Conservation (phyloP, 345 rosid species). For the Acer negundo region DNA sequence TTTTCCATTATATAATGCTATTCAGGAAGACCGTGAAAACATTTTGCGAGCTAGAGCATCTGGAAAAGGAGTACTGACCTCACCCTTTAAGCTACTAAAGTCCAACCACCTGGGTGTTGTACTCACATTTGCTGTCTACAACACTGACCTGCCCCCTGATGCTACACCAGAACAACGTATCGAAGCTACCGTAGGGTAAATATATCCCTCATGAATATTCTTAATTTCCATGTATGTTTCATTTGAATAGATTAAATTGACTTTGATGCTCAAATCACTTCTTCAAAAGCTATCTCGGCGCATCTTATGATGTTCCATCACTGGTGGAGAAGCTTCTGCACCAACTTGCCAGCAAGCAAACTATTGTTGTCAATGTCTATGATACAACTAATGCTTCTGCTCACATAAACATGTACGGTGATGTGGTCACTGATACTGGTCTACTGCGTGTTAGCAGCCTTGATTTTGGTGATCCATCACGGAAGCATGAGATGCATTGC, state of each 20-base stretch:
- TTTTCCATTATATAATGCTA: conserved; percentile 17
- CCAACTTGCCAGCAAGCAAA: conserved; percentile 94
- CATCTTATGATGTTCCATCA: conserved; percentile 95
- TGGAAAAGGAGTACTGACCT: conserved; percentile 93
- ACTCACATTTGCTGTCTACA: conserved; percentile 90
- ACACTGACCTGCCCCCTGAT: conserved; percentile 56
- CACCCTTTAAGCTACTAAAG: conserved; percentile 93
- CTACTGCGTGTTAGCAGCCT: conserved; percentile 59
- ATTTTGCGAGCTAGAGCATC: conserved; percentile 91
- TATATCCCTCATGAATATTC: conserved; percentile 16
- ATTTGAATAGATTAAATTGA: conserved; percentile 3
- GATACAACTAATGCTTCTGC: conserved; percentile 76
- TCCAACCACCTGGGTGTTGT: conserved; percentile 93
- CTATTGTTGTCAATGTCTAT: conserved; percentile 82
- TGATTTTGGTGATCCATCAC: conserved; percentile 91
- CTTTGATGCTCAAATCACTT: conserved; percentile 15
- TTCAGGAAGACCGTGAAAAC: conserved; percentile 91
- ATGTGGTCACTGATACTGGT: conserved; percentile 64
- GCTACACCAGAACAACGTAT: conserved; percentile 75
- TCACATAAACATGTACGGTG: conserved; percentile 82
- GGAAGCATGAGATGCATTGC: conserved; percentile 97
- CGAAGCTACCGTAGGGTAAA: conserved; percentile 83
- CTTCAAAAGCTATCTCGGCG: conserved; percentile 81
- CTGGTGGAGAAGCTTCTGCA: conserved; percentile 93
- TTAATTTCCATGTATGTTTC: conserved; percentile 7